Percentiles rank a stretch among this genome's conserved stretches.
phyloP scores from a whole-genome alignment of 116 monocot species.

The Cymodocea nodosa region DNA sequence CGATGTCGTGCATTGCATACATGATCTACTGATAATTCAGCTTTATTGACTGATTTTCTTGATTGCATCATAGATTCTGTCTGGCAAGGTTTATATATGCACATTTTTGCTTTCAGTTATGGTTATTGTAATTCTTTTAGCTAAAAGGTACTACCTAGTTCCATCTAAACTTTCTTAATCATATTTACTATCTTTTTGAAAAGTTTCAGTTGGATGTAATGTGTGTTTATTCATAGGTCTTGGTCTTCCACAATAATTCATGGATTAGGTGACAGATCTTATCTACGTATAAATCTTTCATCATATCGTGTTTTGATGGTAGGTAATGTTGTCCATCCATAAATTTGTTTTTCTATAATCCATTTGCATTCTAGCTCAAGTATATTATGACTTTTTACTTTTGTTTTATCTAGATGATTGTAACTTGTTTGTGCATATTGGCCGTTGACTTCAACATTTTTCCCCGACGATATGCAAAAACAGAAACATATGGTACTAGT shows the following conservation, averaged over 20 bases:
- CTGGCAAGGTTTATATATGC: conserved; percentile 51
- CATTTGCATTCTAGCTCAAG: background rate
- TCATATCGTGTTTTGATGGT: conserved; percentile 91
- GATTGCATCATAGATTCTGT: conserved; percentile 39
- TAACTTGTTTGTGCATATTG: conserved; percentile 90
- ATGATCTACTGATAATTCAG: background rate
- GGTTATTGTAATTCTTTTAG: conserved; percentile 30
- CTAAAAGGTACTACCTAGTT: conserved; percentile 43
- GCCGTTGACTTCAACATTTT: conserved; percentile 98
- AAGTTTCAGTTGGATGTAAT: background rate
- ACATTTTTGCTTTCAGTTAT: conserved; percentile 26
- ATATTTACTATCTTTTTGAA: background rate
- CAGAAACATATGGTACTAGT: conserved; percentile 88
- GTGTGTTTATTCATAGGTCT: background rate
- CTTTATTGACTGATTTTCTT: background rate
- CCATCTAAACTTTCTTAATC: background rate
- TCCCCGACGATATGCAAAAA: conserved; percentile 91
- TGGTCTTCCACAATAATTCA: background rate
- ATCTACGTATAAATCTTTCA: conserved; percentile 38
- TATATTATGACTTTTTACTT: background rate
- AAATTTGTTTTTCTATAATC: background rate
- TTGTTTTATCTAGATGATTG: conserved; percentile 38
- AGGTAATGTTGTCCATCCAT: background rate
- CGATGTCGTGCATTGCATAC: background rate
- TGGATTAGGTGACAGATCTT: conserved; percentile 10